Evolutionary conservation across 345 rosid genomes (phyloP).

Genomic region (Jatropha curcas): DNA sequence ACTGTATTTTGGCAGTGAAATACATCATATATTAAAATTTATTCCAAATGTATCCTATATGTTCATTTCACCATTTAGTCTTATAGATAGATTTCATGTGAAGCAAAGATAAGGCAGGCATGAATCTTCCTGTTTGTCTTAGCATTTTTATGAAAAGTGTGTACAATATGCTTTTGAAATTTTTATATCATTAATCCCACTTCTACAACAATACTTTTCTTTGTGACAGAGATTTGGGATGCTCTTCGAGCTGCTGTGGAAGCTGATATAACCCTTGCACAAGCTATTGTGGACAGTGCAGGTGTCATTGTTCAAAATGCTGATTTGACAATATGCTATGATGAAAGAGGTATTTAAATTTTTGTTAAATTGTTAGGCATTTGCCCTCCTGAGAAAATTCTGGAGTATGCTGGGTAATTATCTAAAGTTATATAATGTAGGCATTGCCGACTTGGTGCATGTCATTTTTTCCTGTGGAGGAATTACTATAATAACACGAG

Average conservation of each 20-base stretch:
- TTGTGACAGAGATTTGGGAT: slow-evolving; percentile 73
- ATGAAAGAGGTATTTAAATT: slow-evolving; percentile 64
- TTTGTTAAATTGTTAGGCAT: not conserved
- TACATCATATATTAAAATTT: not conserved
- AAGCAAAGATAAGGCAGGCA: not conserved
- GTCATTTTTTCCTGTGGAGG: too few relatives aligned
- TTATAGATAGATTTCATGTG: not conserved
- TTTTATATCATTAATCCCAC: not conserved
- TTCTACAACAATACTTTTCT: not conserved
- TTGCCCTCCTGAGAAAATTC: not conserved
- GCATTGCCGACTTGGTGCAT: not conserved
- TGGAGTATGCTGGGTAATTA: not conserved
- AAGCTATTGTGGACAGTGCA: slow-evolving; percentile 76
- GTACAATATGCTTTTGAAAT: not conserved
- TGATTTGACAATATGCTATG: slow-evolving; percentile 81
- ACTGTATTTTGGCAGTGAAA: not conserved
- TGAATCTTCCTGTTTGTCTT: not conserved
- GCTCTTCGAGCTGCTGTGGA: slow-evolving; percentile 83
- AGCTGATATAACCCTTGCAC: slow-evolving; percentile 60
- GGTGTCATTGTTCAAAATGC: slow-evolving; percentile 69
- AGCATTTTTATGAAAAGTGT: not conserved
- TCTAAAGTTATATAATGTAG: not conserved
- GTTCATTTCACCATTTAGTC: not conserved
- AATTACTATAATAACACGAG: too few relatives aligned
- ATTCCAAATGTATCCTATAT: not conserved